phyloP scores from a whole-genome alignment of 169 alveolate species.

The Toxoplasma gondii region DNA sequence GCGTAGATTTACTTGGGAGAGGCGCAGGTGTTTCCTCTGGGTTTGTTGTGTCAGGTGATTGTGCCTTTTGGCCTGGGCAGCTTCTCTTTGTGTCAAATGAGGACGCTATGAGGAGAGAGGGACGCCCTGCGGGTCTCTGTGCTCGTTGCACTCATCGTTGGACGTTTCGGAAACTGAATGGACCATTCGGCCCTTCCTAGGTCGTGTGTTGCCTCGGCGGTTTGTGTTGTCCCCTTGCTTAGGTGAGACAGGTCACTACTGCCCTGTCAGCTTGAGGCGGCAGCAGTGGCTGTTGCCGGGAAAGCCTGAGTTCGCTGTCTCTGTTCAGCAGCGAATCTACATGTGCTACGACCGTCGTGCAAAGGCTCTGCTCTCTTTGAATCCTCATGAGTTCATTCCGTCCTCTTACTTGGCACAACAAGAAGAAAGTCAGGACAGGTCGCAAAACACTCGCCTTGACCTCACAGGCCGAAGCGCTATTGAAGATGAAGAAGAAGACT shows the following conservation, averaged over 20 bases:
- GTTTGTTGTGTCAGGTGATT: too few relatives aligned
- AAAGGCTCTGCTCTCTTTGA: not conserved
- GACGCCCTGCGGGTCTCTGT: too few relatives aligned
- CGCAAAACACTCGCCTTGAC: not conserved
- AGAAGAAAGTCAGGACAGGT: not conserved
- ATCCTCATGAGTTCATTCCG: not conserved
- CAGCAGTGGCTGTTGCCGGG: slow-evolving; percentile 65
- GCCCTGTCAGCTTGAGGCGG: slow-evolving; percentile 63
- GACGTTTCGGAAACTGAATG: not conserved
- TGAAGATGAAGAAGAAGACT: not conserved
- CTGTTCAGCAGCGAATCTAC: slow-evolving; percentile 60
- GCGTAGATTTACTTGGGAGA: too few relatives aligned
- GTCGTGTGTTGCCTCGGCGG: not conserved
- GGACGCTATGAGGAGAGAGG: too few relatives aligned
- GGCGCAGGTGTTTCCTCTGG: too few relatives aligned
- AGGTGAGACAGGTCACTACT: slow-evolving; percentile 64
- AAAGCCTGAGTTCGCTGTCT: slow-evolving; percentile 53
- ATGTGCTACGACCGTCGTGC: slow-evolving; percentile 35
- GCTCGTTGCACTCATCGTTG: not conserved
- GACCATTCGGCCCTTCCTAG: not conserved
- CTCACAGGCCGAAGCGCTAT: not conserved
- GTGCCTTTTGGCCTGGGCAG: too few relatives aligned
- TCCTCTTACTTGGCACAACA: not conserved
- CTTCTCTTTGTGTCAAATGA: too few relatives aligned
- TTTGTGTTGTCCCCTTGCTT: not conserved